phyloP scores from a whole-genome alignment of 2,329 filamentous ascomycete genomes.

The Ophiostoma ulmi region DNA sequence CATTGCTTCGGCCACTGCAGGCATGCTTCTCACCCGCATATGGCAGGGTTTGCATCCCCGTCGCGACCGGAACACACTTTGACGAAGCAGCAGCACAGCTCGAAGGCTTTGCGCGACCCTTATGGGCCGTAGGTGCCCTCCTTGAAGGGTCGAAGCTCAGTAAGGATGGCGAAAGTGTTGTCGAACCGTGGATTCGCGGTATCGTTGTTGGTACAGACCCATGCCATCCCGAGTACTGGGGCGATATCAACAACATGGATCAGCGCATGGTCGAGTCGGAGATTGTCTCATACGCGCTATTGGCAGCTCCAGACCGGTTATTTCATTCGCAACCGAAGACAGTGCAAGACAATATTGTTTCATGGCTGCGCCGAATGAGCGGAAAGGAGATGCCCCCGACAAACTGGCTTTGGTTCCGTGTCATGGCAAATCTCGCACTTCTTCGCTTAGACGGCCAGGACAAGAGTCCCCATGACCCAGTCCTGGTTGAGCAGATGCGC shows the following conservation, averaged over 20 bases:
- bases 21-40: slow-evolving; percentile 35
- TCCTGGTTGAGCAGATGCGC: slow-evolving; percentile 18
- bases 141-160: slow-evolving; percentile 10
- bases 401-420: slow-evolving; percentile 28
- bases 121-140: slow-evolving; percentile 31
- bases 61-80: slow-evolving; percentile 40
- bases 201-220: slow-evolving; percentile 36
- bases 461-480: background rate
- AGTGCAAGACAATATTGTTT: slow-evolving; percentile 33
- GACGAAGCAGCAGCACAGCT: slow-evolving; percentile 43
- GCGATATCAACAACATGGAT: slow-evolving; percentile 41
- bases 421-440: slow-evolving; percentile 26
- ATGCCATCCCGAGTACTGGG: slow-evolving; percentile 43
- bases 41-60: slow-evolving; percentile 37
- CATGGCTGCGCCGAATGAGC: slow-evolving; percentile 26
- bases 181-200: slow-evolving; percentile 34
- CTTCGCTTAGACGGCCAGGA: slow-evolving; percentile 17
- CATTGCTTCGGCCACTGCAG: slow-evolving; percentile 35
- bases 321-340: slow-evolving; percentile 30
- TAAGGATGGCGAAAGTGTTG: background rate
- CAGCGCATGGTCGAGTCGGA: slow-evolving; percentile 53
- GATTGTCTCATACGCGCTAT: slow-evolving; percentile 45
- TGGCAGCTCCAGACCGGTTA: slow-evolving; percentile 41
- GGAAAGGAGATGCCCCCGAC: slow-evolving; percentile 25
- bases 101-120: slow-evolving; percentile 42